Base-by-base conservation (phyloP, 192 early-diverging fungal genomes). In the Backusella mclennaniae region DNA sequence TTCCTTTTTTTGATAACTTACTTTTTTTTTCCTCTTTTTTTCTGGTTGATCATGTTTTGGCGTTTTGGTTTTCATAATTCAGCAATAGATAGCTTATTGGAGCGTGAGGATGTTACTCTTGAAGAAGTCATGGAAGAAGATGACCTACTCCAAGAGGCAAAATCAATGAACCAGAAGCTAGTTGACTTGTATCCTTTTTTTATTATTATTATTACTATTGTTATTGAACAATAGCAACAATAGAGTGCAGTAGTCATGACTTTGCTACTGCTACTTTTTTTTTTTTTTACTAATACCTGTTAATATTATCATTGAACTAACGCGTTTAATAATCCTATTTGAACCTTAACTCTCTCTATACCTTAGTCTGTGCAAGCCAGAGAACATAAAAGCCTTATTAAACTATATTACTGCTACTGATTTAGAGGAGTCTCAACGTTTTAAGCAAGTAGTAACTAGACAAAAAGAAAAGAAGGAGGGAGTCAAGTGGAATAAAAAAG, bases 111-210 rank as follows among this genome's bases (percentile, higher is more conserved):
- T 79, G 80, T 96, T 70, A 94, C 94, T 19, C 87, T 98, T 38
- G 94, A 96, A 59, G 97, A 98, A 76, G 82, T 98, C 26, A 86
- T 99, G 52, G 93, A 96, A 79, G 96, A 98, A 74, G 91, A 95
- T 75, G 96, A 96, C 85, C 86, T 99, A 71, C 84, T 98, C 68
- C 96, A 98, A 85, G 96, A 99, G 89, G 91, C 94, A 80, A 97
- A 97, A 81, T 89, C 91, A 46, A 94, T 97, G 67, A 97, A 96
- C 84, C 86, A 92, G 46, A 96, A 94, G 83, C 89, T 99, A 21
- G 86, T 99, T 69, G 91, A 96, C 82, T 96, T 87, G 89, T 94
- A 90, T 75, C 71, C 69, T 74, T 78, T 85, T 67, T 77, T 67
- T 41, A 35, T 29, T 29, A 67, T 17, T 14, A 6, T 29, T 33